Base-by-base conservation (phyloP, 2,329 filamentous ascomycete genomes). In the Clarireedia sp. region DNA sequence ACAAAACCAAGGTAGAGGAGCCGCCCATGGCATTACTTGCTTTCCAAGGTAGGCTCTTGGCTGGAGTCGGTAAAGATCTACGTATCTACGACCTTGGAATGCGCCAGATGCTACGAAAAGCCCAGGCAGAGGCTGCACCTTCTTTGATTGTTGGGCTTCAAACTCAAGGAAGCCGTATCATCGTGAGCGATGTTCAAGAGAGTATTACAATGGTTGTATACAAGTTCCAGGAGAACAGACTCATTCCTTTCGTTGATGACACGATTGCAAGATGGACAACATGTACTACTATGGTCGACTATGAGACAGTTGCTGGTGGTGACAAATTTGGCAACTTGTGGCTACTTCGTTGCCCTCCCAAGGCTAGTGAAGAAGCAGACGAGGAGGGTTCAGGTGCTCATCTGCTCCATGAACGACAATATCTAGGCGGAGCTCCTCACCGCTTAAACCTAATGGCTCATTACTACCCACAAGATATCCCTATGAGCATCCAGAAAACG, bases 261-360 rank as follows among this genome's bases (percentile, higher is more conserved):
- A 87, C 85, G 6, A 80, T 96, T 58, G 79, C 90, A 50, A 84
- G 94, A 33, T 97, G 91, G 89, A 95, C 90, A 1, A 95, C 90
- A 0, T 88, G 88, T 63, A 87, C 88, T 0, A 81, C 90, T 2
- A 96, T 99, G 90, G 85, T 97, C 2, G 94, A 99, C 72, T 99
- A 99, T 71, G 94, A 99, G 69, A 95, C 94, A 1, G 84, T 89
- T 23, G 91, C 90, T 2, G 94, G 92, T 37, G 92, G 92, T 37
- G 94, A 99, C 74, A 97, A 96, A 69, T 99, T 99, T 62, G 95
- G 94, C 58, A 99, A 99, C 66, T 73, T 99, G 16, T 99, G 90
- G 85, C 81, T 99, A 45, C 78, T 99, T 29, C 87, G 94, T 48
- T 94, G 89, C 66, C 90, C 92, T 0, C 77, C 85, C 58, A 94